These are phyloP conservation scores for Moesziomyces parantarcticus DNA, from an alignment of 1,284 basidiomycete species.

Conservation along the genomic window DNA sequence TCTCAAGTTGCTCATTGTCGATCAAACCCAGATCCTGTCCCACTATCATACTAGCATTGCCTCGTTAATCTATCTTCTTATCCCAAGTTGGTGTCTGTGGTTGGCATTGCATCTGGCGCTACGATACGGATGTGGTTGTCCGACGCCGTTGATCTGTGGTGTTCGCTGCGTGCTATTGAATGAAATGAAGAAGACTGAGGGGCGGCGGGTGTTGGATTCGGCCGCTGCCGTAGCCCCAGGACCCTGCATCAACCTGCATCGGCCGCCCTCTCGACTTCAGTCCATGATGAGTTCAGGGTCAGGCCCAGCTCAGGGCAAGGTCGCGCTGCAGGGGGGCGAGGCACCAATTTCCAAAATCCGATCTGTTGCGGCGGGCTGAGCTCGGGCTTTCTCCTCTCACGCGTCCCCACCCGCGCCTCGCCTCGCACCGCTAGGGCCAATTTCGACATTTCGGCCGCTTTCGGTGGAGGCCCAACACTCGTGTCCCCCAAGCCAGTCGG, in stretches of 20 bases:
- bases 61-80: neutral
- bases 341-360: too few species aligned
- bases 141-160: neutral
- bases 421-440: too few species aligned
- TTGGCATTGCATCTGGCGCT: too few species aligned
- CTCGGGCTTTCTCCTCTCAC: neutral
- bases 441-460: neutral
- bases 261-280: neutral
- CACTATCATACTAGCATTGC: neutral
- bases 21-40: neutral
- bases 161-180: neutral
- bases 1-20: neutral
- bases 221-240: neutral
- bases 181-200: too few species aligned
- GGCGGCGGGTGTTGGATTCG: neutral
- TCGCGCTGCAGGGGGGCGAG: too few species aligned
- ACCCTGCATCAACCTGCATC: conserved; percentile 26
- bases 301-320: too few species aligned
- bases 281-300: too few species aligned
- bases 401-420: neutral
- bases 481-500: too few species aligned
- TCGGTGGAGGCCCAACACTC: neutral
- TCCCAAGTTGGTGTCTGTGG: neutral
- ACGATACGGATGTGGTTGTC: neutral
- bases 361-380: neutral